Percentiles rank a stretch among this genome's conserved stretches.
Evolutionary conservation across 371 early-diverging fungal species (phyloP).

Genomic region (Mucor plumbeus): DNA sequence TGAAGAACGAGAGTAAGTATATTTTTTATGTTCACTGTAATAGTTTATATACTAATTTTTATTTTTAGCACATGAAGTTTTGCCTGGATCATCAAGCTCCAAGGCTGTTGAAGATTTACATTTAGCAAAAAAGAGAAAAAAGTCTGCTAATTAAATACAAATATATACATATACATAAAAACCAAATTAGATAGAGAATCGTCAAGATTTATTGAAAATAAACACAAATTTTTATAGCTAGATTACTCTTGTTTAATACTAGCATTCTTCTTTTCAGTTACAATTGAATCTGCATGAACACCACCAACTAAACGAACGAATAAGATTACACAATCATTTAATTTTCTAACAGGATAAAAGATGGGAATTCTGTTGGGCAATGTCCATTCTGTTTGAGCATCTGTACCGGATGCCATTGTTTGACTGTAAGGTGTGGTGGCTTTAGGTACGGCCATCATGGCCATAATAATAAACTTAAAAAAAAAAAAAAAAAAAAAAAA

Average conservation of each 20-base stretch:
- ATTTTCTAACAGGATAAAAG: slow-evolving; percentile 51
- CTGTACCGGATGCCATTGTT: slow-evolving; percentile 33
- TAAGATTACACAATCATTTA: slow-evolving; percentile 44
- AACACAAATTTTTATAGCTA: neutral
- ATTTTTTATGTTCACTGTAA: neutral
- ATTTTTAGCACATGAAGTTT: slow-evolving; percentile 36
- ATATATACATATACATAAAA: neutral
- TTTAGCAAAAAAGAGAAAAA: slow-evolving; percentile 26
- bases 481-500: neutral
- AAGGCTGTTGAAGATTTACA: slow-evolving; percentile 55
- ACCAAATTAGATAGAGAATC: neutral
- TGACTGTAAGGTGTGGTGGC: slow-evolving; percentile 36
- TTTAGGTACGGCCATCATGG: slow-evolving; percentile 51
- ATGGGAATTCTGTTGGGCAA: slow-evolving; percentile 50
- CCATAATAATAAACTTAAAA: slow-evolving; percentile 56
- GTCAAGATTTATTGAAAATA: neutral
- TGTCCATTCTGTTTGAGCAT: slow-evolving; percentile 33
- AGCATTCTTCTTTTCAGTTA: slow-evolving; percentile 38
- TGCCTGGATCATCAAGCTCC: slow-evolving; percentile 45
- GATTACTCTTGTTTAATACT: slow-evolving; percentile 23
- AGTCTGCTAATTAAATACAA: neutral
- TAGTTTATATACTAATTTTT: neutral
- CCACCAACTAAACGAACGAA: slow-evolving; percentile 44
- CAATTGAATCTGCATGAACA: slow-evolving; percentile 47
- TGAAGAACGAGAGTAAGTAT: slow-evolving; percentile 40